Conservation (phyloP, 441 rosid genomes). For the Populus hybrid region DNA sequence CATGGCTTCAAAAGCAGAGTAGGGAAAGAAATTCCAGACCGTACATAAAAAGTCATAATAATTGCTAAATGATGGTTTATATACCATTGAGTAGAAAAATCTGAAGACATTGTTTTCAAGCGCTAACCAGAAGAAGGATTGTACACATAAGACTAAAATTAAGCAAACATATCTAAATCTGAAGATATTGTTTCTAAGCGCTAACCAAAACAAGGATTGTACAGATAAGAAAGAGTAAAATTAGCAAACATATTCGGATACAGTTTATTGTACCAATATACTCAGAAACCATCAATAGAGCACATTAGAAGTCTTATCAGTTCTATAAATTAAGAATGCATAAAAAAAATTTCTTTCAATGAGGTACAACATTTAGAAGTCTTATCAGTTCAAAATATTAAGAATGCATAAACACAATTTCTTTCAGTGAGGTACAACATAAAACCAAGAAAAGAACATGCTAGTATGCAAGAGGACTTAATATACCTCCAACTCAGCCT, state of each 20-base stretch:
- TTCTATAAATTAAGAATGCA: not conserved
- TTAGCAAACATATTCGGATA: not conserved
- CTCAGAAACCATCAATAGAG: not conserved
- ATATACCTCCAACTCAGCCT: constrained; percentile 96
- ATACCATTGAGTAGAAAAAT: not conserved
- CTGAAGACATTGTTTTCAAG: not conserved
- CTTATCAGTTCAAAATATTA: not conserved
- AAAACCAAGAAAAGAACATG: not conserved
- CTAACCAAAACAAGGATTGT: not conserved
- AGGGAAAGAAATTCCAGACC: not conserved
- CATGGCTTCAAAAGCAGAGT: not conserved
- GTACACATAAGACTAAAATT: not conserved
- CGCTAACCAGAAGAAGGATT: not conserved
- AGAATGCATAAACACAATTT: not conserved
- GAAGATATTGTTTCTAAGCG: not conserved
- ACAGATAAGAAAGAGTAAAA: not conserved
- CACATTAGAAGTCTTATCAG: not conserved
- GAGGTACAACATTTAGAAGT: not conserved
- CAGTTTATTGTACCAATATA: not conserved
- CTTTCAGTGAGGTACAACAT: not conserved
- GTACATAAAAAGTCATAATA: too few species aligned
- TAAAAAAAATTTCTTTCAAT: not conserved
- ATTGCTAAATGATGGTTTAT: not conserved
- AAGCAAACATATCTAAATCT: not conserved
- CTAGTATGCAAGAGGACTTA: constrained; percentile 3